Base-by-base conservation (phyloP, 331 rosid species). In the Spiraea crenata region DNA sequence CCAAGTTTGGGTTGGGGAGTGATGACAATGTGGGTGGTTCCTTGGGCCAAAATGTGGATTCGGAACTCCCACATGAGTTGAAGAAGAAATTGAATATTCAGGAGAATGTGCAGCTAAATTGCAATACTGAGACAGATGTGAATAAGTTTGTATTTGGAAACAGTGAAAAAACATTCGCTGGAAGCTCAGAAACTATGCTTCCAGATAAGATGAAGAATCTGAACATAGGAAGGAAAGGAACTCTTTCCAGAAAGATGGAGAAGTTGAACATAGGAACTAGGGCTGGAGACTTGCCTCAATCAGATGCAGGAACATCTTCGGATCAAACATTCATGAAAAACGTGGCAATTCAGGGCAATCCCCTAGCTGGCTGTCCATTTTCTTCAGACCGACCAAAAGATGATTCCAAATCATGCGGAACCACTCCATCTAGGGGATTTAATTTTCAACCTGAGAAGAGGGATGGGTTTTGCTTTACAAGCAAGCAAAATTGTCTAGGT, bases 51-150 rank as follows among this genome's bases (percentile, higher is more conserved):
- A 55, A 56, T 16, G 74, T 76, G 6, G 91, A 77, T 48, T 77
- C 72, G 15, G 88, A 87, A 40, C 92, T 93, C 44, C 84, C 62
- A 25, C 63, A 79, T 25, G 88, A 89, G 73, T 78, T 89, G 85
- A 77, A 46, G 50, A 77, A 65, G 83, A 90, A 85, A 67, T 71
- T 86, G 80, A 81, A 65, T 64, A 69, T 87, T 63, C 55, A 64
- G 45, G 91, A 74, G 67, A 57, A 72, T 35, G 82, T 44, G 47
- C 46, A 75, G 57, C 42, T 14, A 55, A 76, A 55, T 67, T 67
- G 58, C 14, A 54, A 59, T 40, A 70, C 46, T 71, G 68, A 45
- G 58, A 35, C 9, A 20, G 79, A 66, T 63, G n/a, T 11, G 63
- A 57, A 73, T 50, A 64, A 57, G 52, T 78, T 61, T 39, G 75